Percentiles rank a stretch among this genome's conserved stretches.
phyloP scores from a whole-genome alignment of 2,329 filamentous ascomycete species.

The Atkinsonella hypoxylon region DNA sequence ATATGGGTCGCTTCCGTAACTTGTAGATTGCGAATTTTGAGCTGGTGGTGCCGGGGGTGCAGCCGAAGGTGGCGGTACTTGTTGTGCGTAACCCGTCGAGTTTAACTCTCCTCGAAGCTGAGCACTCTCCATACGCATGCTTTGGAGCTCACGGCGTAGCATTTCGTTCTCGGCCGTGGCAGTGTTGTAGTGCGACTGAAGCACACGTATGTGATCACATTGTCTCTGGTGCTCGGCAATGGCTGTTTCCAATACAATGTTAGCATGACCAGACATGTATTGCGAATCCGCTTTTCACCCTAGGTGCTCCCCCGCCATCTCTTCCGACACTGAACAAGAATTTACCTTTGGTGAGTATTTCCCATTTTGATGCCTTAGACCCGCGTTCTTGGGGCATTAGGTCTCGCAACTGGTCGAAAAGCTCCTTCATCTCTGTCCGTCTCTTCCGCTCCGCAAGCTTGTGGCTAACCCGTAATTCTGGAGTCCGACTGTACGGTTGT shows the following conservation, averaged over 20 bases:
- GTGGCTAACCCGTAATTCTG: conserved; percentile 71
- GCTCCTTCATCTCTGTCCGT: conserved; percentile 76
- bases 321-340: neutral
- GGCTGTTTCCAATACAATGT: conserved; percentile 24
- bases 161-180: conserved; percentile 32
- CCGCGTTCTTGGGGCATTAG: conserved; percentile 71
- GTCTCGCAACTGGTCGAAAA: conserved; percentile 70
- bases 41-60: conserved; percentile 10
- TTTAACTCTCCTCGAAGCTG: conserved; percentile 30
- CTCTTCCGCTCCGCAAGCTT: conserved; percentile 78
- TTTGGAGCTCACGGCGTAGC: conserved; percentile 37
- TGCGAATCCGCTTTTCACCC: neutral
- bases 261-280: too few relatives aligned
- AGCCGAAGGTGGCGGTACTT: conserved; percentile 14
- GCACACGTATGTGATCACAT: conserved; percentile 32
- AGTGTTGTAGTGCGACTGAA: conserved; percentile 33
- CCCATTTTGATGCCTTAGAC: conserved; percentile 81
- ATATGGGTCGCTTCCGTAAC: conserved; percentile 20
- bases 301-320: neutral
- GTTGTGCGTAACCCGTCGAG: conserved; percentile 12
- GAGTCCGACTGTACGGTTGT: conserved; percentile 72
- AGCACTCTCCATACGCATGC: conserved; percentile 33
- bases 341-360: conserved; percentile 74
- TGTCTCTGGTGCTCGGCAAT: conserved; percentile 50
- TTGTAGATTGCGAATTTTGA: conserved; percentile 6